phyloP scores from a whole-genome alignment of 2,329 filamentous ascomycete species.

The Gyromitra esculenta region DNA sequence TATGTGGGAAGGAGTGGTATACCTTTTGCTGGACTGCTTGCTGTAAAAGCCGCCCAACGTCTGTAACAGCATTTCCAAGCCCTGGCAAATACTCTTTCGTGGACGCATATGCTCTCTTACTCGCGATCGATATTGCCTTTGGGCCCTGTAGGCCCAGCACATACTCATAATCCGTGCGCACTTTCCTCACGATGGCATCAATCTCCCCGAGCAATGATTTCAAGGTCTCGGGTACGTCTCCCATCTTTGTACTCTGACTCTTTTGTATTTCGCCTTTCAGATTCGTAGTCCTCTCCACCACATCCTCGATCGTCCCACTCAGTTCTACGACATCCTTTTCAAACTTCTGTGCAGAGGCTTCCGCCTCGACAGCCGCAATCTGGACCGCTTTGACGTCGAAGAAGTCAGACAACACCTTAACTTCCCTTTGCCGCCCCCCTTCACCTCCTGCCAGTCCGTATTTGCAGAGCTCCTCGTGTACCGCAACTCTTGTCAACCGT shows the following conservation, averaged over 20 bases:
- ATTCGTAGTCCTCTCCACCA: constrained; percentile 62
- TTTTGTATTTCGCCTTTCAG: constrained; percentile 58
- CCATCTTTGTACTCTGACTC: constrained; percentile 64
- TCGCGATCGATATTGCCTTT: constrained; percentile 71
- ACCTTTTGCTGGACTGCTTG: constrained; percentile 62
- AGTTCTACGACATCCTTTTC: constrained; percentile 64
- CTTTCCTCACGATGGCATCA: constrained; percentile 83
- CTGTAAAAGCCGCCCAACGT: constrained; percentile 68
- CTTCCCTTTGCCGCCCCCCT: constrained; percentile 62
- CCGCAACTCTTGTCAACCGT: constrained; percentile 71
- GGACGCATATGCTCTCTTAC: constrained; percentile 72
- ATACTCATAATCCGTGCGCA: constrained; percentile 67
- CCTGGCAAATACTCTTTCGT: constrained; percentile 72
- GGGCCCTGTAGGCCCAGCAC: constrained; percentile 58
- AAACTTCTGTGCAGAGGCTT: constrained; percentile 71
- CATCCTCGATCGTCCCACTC: constrained; percentile 57
- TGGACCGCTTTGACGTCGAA: constrained; percentile 78
- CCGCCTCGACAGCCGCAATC: constrained; percentile 71
- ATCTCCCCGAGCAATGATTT: constrained; percentile 81
- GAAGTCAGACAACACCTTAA: constrained; percentile 75
- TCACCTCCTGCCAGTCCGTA: constrained; percentile 58
- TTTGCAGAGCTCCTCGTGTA: constrained; percentile 70
- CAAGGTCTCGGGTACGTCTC: constrained; percentile 67
- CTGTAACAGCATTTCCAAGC: constrained; percentile 67
- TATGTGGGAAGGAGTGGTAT: not conserved